Conservation (phyloP, 768 basidiomycete genomes). For the Mycena galericulata region DNA sequence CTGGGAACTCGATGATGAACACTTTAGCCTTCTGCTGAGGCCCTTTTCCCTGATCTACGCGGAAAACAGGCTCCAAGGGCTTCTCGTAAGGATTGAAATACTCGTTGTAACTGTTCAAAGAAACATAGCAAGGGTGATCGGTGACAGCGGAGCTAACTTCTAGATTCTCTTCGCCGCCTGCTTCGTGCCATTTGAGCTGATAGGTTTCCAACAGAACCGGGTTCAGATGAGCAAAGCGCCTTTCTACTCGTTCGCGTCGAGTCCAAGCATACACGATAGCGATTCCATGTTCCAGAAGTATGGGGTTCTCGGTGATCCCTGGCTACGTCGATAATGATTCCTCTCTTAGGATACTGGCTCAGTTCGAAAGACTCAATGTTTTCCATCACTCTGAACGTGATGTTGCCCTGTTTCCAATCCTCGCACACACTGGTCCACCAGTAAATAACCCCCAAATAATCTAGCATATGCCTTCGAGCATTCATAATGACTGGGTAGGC, state of each 20-base stretch:
- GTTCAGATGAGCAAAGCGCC: background rate
- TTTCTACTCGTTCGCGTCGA: background rate
- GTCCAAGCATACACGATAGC: background rate
- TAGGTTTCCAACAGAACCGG: no score
- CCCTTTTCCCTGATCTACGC: no score
- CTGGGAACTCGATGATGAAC: no score
- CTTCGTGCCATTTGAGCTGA: no score
- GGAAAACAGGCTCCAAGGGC: no score
- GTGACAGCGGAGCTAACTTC: no score
- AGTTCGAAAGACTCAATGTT: background rate
- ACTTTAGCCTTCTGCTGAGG: no score
- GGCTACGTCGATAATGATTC: background rate
- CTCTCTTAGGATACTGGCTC: background rate
- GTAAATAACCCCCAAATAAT: background rate
- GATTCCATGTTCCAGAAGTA: background rate
- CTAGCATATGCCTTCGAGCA: background rate
- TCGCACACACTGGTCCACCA: background rate
- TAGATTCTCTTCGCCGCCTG: no score
- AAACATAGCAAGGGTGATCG: no score
- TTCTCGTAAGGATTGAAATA: no score
- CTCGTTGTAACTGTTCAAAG: no score
- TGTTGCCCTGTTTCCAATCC: background rate
- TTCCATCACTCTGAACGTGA: background rate
- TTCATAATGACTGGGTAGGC: background rate
- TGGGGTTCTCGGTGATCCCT: background rate